phyloP scores from a whole-genome alignment of 495 filamentous ascomycete genomes.

The Talaromyces stipitatus region DNA sequence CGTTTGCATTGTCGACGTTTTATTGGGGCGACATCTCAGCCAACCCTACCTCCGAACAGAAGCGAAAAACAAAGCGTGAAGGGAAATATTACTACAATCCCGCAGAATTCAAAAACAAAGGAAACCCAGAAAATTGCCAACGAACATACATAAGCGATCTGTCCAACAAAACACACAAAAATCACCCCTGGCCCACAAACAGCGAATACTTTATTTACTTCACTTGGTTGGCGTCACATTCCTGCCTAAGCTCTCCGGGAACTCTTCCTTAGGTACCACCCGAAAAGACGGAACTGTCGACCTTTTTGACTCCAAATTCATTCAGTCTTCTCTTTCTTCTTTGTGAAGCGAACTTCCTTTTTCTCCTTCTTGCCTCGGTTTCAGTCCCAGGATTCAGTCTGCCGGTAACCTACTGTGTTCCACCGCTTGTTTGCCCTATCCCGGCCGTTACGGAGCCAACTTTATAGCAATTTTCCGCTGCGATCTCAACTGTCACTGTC shows the following conservation, averaged over 20 bases:
- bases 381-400: not conserved
- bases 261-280: constrained; percentile 8
- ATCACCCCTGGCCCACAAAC: not conserved
- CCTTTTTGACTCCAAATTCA: not conserved
- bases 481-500: not conserved
- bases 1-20: not conserved
- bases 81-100: not conserved
- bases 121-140: not conserved
- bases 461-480: not conserved
- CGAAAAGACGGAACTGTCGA: constrained; percentile 3
- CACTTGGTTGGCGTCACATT: constrained; percentile 6
- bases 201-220: constrained; percentile 1
- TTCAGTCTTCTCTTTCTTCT: constrained; percentile 2
- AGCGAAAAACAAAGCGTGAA: not conserved
- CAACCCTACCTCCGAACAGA: not conserved
- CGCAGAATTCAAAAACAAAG: not conserved
- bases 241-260: constrained; percentile 6
- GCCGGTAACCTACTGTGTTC: not conserved
- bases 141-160: not conserved
- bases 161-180: not conserved
- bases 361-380: not conserved
- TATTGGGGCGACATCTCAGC: not conserved
- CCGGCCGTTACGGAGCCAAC: not conserved
- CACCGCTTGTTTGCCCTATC: constrained; percentile 2
- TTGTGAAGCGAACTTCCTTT: not conserved